phyloP scores from a whole-genome alignment of 2,329 filamentous ascomycete genomes.

The Metarhizium robertsii region DNA sequence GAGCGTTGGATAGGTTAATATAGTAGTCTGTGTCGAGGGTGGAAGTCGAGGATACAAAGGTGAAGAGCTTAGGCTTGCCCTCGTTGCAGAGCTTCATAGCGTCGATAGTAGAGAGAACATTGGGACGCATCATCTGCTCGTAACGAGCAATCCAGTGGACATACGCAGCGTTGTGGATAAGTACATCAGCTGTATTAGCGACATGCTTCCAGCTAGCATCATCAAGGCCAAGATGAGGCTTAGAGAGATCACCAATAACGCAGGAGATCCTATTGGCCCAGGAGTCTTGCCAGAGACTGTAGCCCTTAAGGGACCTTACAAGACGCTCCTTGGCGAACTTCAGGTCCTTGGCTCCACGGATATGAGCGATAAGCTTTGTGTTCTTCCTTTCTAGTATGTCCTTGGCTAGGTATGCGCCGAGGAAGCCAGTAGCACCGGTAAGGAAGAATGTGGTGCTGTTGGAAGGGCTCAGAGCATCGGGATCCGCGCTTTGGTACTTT shows the following conservation, averaged over 20 bases:
- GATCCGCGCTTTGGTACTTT: slow-evolving; percentile 23
- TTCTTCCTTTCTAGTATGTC: slow-evolving; percentile 56
- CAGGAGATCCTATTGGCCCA: slow-evolving; percentile 59
- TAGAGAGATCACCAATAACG: slow-evolving; percentile 64
- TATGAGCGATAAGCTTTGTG: slow-evolving; percentile 55
- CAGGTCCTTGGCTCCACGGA: slow-evolving; percentile 55
- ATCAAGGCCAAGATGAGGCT: slow-evolving; percentile 63
- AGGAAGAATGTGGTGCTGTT: slow-evolving; percentile 57
- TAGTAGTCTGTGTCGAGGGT: slow-evolving; percentile 78
- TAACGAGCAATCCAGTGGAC: slow-evolving; percentile 81
- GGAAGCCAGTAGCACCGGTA: slow-evolving; percentile 71
- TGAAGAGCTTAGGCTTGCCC: slow-evolving; percentile 68
- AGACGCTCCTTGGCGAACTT: slow-evolving; percentile 56
- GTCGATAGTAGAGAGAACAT: slow-evolving; percentile 75
- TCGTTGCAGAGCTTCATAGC: slow-evolving; percentile 63
- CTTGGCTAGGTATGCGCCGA: slow-evolving; percentile 70
- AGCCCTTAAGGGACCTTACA: slow-evolving; percentile 58
- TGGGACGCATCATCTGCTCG: slow-evolving; percentile 58
- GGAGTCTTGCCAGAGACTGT: slow-evolving; percentile 65
- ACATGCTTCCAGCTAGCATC: slow-evolving; percentile 56
- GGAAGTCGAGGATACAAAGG: slow-evolving; percentile 69
- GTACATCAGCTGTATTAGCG: slow-evolving; percentile 55
- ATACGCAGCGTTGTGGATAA: slow-evolving; percentile 75
- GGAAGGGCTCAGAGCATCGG: slow-evolving; percentile 20
- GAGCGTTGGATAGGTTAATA: slow-evolving; percentile 55